These are phyloP conservation scores for Teratosphaeria nubilosa DNA, from an alignment of 2,329 filamentous ascomycete genomes.

Conservation along the genomic window DNA sequence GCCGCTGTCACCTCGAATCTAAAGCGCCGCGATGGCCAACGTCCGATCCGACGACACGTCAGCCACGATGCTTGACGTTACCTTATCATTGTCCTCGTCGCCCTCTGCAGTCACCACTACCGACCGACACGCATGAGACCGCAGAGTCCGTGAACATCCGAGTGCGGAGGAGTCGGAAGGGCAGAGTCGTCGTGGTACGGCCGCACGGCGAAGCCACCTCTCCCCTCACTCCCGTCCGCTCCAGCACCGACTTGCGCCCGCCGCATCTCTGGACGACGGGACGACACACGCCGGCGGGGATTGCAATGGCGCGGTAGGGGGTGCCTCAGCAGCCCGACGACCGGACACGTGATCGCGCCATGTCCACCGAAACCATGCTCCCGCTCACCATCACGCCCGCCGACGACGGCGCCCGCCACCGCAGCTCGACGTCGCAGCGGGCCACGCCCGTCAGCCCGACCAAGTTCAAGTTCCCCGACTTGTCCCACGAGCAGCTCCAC, in stretches of 20 bases:
- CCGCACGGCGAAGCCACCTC: no score
- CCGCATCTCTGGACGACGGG: not conserved
- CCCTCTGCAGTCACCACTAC: no score
- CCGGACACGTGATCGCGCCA: not conserved
- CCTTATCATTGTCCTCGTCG: no score
- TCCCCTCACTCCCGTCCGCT: not conserved
- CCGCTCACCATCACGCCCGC: not conserved
- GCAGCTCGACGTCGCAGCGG: not conserved
- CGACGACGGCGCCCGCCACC: not conserved
- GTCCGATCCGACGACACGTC: no score
- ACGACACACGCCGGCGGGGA: not conserved
- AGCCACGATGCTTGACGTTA: no score
- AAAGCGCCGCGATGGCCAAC: no score
- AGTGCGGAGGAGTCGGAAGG: no score
- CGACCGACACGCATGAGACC: no score
- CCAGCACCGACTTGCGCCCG: not conserved
- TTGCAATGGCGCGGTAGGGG: constrained; percentile 1
- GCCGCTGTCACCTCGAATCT: no score
- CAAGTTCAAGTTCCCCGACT: constrained; percentile 33
- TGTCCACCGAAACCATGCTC: not conserved
- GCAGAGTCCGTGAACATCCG: no score
- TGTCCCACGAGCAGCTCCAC: constrained; percentile 27
- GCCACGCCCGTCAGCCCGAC: not conserved
- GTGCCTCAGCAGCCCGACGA: no score
- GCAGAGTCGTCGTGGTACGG: no score